phyloP scores from a whole-genome alignment of 345 rosid genomes.

The Geranium rotundifolium region DNA sequence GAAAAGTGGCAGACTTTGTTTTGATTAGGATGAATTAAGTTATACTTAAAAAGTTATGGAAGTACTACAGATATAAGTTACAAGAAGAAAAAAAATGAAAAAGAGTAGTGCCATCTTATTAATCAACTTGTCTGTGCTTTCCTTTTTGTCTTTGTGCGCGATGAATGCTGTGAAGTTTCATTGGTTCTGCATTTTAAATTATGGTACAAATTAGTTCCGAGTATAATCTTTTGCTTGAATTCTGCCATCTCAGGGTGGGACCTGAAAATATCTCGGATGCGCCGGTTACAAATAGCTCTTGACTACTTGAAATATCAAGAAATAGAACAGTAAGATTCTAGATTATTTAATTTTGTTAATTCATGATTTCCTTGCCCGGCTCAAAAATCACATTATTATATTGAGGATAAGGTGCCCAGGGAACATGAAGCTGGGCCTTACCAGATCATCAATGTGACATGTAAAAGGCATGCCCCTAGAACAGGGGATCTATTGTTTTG shows the following conservation, averaged over 20 bases:
- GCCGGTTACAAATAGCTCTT: conserved; percentile 72
- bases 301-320: conserved; percentile 81
- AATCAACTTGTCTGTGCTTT: neutral
- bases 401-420: neutral
- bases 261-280: conserved; percentile 61
- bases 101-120: no score
- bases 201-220: neutral
- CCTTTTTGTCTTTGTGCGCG: neutral
- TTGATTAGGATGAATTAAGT: no score
- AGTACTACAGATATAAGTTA: no score
- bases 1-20: no score
- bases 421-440: no score
- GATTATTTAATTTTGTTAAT: neutral
- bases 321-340: conserved; percentile 55
- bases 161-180: neutral
- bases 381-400: neutral
- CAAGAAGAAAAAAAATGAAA: no score
- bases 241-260: conserved; percentile 69
- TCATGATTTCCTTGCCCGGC: neutral
- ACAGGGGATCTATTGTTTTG: no score
- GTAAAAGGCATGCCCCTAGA: neutral
- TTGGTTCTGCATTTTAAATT: conserved; percentile 1
- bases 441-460: no score
- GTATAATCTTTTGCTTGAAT: conserved; percentile 9
- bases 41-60: no score